Percentiles rank a stretch among this genome's conserved stretches.
phyloP scores from a whole-genome alignment of 768 basidiomycete species.

The Hortiboletus flavorubellus region DNA sequence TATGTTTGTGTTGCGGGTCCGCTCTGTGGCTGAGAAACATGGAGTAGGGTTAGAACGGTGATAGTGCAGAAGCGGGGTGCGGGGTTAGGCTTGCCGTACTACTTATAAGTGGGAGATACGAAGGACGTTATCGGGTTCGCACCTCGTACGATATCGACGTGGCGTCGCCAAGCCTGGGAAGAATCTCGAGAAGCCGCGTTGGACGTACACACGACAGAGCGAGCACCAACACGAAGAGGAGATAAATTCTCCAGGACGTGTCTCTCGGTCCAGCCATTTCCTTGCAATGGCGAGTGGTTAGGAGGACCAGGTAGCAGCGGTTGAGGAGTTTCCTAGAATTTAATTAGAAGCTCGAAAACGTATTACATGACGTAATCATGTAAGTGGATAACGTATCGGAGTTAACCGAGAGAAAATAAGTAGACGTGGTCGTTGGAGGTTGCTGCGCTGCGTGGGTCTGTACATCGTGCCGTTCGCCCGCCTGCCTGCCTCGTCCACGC shows the following conservation, averaged over 20 bases:
- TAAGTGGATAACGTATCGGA: constrained; percentile 17
- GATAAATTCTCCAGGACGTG: background rate
- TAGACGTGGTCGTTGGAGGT: background rate
- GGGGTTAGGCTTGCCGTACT: constrained; percentile 8
- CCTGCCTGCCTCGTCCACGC: constrained; percentile 8
- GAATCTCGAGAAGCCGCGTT: background rate
- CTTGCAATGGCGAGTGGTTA: too few species aligned
- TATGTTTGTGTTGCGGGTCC: background rate
- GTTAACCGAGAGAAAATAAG: constrained; percentile 27
- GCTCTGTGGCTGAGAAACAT: background rate
- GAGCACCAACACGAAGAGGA: background rate
- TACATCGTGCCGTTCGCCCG: constrained; percentile 6
- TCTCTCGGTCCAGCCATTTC: background rate
- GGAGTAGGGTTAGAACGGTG: background rate
- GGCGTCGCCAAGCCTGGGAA: background rate
- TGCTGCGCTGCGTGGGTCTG: constrained; percentile 14
- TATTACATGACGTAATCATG: constrained; percentile 11
- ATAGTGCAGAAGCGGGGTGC: background rate
- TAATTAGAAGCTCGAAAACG: too few species aligned
- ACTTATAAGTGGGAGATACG: background rate
- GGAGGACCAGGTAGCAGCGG: too few species aligned
- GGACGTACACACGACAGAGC: too few species aligned
- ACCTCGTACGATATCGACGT: constrained; percentile 2
- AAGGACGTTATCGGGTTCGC: background rate
- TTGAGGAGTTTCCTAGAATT: too few species aligned